Evolutionary conservation across 2,329 filamentous ascomycete genomes (phyloP), one percentile per base, ranked within the genome.

Genomic region (Malbranchea zuffiana): DNA sequence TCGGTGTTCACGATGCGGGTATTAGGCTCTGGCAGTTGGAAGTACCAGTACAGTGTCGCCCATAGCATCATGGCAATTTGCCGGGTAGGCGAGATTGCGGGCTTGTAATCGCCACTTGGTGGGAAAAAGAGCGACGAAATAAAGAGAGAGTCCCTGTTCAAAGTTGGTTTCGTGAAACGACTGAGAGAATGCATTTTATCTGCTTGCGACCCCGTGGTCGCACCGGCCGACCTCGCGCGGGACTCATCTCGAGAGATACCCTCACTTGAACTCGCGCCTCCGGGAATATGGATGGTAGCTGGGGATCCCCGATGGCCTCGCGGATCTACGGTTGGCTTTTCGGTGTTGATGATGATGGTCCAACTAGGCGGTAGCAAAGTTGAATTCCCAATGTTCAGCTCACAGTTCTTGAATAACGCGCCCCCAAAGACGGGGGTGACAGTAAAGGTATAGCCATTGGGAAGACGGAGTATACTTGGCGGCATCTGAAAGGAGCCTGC

Each of bases 31-130:
- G 77, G 72, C 57, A 93, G 84, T 62, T 95, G 87, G 50, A 95
- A 96, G 66, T 96, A 96, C 88, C 88, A 96, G 66, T 85, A 94
- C 27, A 96, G 67, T 1, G 85, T 87, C 21, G 86, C 77, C 83
- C 85, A 96, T 5, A 96, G 71, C 81, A 95, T 93, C 83, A 95
- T 86, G 47, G 88, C 88, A 42, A 94, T 83, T 62, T 93, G 83
- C 29, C 87, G 71, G 1, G 85, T 90, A 0, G 84, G 84, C 44
- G 85, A 93, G 10, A 71, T 76, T 1, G 80, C 74, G 1, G 84
- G 76, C 54, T 82, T 84, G 63, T 81, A 92, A 32, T 94, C 85
- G 54, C 64, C 75, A 56, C 69, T 82, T 33, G 80, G 81, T 0
- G 88, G 85, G 47, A 82, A 84, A 33, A 84, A 88, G 44, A 94